These are phyloP conservation scores for Fusarium sublunatum DNA, from an alignment of 2,329 filamentous ascomycete species.

Conservation along the genomic window DNA sequence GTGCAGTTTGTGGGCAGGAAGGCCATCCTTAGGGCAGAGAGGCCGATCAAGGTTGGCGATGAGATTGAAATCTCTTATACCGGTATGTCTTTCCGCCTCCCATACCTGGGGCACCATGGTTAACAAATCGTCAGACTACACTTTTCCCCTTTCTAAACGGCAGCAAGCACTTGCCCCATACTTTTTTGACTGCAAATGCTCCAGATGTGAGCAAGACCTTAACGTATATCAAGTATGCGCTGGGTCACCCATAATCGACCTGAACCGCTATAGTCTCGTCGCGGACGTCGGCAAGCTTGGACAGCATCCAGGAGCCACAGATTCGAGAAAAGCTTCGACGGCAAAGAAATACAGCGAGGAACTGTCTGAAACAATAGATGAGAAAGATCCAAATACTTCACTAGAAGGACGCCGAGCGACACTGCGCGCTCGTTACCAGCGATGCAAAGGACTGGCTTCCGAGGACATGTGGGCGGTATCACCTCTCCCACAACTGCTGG, in stretches of 20 bases:
- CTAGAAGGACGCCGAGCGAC: constrained; percentile 44
- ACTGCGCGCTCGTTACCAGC: constrained; percentile 40
- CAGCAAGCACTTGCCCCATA: constrained; percentile 60
- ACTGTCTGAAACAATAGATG: constrained; percentile 46
- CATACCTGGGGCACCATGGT: neutral
- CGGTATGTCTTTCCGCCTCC: constrained; percentile 52
- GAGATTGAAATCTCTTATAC: constrained; percentile 73
- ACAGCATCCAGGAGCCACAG: constrained; percentile 44
- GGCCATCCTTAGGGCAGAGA: constrained; percentile 63
- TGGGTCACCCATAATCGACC: constrained; percentile 53
- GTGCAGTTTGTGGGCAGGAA: constrained; percentile 66
- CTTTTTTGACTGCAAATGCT: constrained; percentile 64
- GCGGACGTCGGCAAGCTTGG: constrained; percentile 52
- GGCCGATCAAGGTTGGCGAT: constrained; percentile 61
- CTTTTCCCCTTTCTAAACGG: constrained; percentile 57
- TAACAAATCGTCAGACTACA: constrained; percentile 56
- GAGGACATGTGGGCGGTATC: constrained; percentile 60
- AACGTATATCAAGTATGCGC: constrained; percentile 65
- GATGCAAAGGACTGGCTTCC: constrained; percentile 41
- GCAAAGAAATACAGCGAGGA: constrained; percentile 41
- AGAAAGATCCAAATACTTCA: constrained; percentile 38
- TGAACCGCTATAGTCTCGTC: constrained; percentile 60
- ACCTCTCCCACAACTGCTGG: constrained; percentile 59
- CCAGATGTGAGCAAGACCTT: constrained; percentile 62
- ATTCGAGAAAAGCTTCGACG: constrained; percentile 25